These are phyloP conservation scores for Periconia sp. DNA, from an alignment of 2,329 filamentous ascomycete species.

Conservation along the genomic window DNA sequence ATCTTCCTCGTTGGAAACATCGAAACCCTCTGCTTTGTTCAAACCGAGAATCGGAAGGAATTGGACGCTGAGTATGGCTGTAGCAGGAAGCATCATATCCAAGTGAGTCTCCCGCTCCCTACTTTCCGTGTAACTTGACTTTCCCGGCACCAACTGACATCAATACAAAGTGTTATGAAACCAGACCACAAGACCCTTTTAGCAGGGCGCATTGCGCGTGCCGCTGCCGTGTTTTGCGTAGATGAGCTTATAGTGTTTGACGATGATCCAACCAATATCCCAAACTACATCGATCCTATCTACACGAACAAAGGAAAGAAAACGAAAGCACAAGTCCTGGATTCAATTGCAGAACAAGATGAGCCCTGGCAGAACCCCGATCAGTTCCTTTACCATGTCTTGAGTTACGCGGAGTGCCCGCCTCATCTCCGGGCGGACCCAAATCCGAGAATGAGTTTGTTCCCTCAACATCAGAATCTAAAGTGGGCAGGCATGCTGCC, in stretches of 20 bases:
- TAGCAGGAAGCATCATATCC: conserved; percentile 75
- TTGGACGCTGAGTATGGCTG: conserved; percentile 75
- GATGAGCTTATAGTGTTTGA: conserved; percentile 85
- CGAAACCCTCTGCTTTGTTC: conserved; percentile 71
- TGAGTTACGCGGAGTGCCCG: conserved; percentile 82
- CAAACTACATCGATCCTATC: conserved; percentile 21
- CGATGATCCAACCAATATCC: conserved; percentile 56
- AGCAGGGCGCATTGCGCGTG: conserved; percentile 76
- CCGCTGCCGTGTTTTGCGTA: conserved; percentile 78
- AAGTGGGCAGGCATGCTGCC: conserved; percentile 72
- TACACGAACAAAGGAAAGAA: conserved; percentile 45
- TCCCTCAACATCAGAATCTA: conserved; percentile 78
- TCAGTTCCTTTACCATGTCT: conserved; percentile 76
- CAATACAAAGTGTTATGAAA: conserved; percentile 61
- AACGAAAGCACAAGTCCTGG: conserved; percentile 45
- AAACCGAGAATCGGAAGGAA: conserved; percentile 63
- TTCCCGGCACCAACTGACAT: background rate
- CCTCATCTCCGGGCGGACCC: conserved; percentile 63
- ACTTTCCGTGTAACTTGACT: background rate
- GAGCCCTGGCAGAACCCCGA: conserved; percentile 69
- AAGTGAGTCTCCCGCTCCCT: conserved; percentile 57
- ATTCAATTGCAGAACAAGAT: conserved; percentile 43
- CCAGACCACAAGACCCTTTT: conserved; percentile 74
- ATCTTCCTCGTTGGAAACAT: conserved; percentile 50
- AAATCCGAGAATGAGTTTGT: conserved; percentile 63